Evolutionary conservation across 768 basidiomycete species (phyloP).

Genomic region (Tylopilus rubrobrunneus): DNA sequence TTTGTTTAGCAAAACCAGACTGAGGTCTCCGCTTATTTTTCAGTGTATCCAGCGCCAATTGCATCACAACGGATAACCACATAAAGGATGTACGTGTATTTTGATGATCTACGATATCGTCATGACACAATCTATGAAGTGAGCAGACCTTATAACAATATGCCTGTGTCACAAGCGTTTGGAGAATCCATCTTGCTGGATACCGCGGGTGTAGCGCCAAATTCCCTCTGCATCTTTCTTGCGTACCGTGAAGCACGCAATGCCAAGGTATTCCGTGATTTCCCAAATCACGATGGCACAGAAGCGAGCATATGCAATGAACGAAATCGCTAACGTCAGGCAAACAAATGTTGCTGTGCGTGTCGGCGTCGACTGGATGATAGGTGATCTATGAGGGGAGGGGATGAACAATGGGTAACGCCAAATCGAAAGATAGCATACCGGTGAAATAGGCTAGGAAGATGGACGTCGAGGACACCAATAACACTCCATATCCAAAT

Average conservation of each 20-base stretch:
- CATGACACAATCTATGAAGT: not conserved
- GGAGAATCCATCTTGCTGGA: conserved; percentile 22
- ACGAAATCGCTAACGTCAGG: conserved; percentile 62
- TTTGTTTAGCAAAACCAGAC: too few relatives aligned
- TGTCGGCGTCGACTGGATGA: conserved; percentile 67
- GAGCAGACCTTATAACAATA: not conserved
- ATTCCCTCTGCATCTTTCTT: conserved; percentile 72
- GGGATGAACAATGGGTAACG: not conserved
- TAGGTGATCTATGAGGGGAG: conserved; percentile 46
- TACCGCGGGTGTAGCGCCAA: conserved; percentile 43
- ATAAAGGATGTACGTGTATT: not conserved
- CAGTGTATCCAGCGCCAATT: not conserved
- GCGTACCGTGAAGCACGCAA: conserved; percentile 90
- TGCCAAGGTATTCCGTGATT: conserved; percentile 88
- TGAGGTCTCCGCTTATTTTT: too few relatives aligned
- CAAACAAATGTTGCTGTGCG: conserved; percentile 70
- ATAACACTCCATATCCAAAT: conserved; percentile 81
- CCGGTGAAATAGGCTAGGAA: conserved; percentile 64
- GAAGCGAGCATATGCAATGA: conserved; percentile 72
- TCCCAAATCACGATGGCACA: conserved; percentile 79
- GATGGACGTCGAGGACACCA: conserved; percentile 80
- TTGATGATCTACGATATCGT: not conserved
- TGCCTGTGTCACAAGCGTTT: conserved; percentile 18
- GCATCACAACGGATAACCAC: not conserved
- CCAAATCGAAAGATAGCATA: conserved; percentile 33